A percentile compares a stretch with the other conserved stretches of the same genome.
phyloP scores from a whole-genome alignment of 1,284 basidiomycete species.

The Sanghuangporus weigelae region DNA sequence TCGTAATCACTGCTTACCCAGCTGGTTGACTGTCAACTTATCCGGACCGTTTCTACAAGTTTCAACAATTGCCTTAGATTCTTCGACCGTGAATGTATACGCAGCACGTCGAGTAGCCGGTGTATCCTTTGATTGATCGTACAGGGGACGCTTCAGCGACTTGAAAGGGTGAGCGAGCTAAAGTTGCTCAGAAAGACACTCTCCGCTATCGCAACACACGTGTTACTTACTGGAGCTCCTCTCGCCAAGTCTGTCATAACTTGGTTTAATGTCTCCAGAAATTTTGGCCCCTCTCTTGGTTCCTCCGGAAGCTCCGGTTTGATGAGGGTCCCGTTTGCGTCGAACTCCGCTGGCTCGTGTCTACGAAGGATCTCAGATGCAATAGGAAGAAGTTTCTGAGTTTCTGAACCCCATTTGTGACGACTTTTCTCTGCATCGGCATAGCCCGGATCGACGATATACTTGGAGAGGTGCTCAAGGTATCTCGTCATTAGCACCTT shows the following conservation, averaged over 20 bases:
- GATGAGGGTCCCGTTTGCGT: background rate
- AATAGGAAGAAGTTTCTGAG: constrained; percentile 11
- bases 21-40: constrained; percentile 7
- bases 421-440: background rate
- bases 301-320: constrained; percentile 4
- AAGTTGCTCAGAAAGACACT: background rate
- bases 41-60: background rate
- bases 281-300: constrained; percentile 11
- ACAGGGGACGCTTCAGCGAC: background rate
- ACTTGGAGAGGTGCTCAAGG: constrained; percentile 12
- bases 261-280: constrained; percentile 2
- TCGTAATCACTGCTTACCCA: background rate
- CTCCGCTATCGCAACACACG: background rate
- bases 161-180: constrained; percentile 8
- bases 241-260: constrained; percentile 10
- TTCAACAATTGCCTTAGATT: constrained; percentile 4
- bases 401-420: constrained; percentile 15
- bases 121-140: background rate
- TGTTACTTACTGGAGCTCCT: constrained; percentile 2
- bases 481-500: constrained; percentile 17
- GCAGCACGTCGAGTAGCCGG: background rate
- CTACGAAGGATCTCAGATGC: constrained; percentile 7
- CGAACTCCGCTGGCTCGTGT: constrained; percentile 7
- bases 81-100: constrained; percentile 10
- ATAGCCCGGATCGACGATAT: constrained; percentile 8